Evolutionary conservation across 371 early-diverging fungal genomes (phyloP), one percentile per base, ranked within the genome.

Genomic region (Rhizopus microsporus): DNA sequence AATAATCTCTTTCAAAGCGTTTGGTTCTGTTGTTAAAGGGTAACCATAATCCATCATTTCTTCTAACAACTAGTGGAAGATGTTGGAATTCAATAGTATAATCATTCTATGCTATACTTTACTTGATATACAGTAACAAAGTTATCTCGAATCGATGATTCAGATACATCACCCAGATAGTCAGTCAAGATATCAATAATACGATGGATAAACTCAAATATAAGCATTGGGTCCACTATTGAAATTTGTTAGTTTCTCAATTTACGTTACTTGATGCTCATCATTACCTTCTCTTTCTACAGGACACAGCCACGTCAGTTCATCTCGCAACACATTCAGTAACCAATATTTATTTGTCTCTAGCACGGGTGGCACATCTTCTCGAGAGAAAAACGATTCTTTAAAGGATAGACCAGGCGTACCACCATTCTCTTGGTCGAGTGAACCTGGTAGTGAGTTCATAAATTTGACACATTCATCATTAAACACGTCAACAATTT

Each of bases 41-140:
- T 81, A 86, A 5, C 95, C 95, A 70, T 93, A 87, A 75, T 97
- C 97, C 60, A 95, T 83, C 88, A 94, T 90, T 72, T 95, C 95
- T 50, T 94, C 93, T 63, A 97, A 77, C 29, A 97, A 75, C 86
- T 88, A 59, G 7, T 10, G 8, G 17, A 16, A 46, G 4, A 43
- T 33, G 35, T 30, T 37, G 10, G 23, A 23, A 23, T 23, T 23
- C 23, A 23, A 48, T 31, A 15, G n/a, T 23, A 45, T 45, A 8
- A 29, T 10, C 23, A 60, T 7, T 59, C 40, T 33, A 23, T 23
- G 23, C 23, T 23, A 23, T 2, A 23, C 23, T 23, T 16, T 74
- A 88, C 88, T 81, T 94, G 92, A 65, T 93, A 93, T 4, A 95
- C 90, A 4, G 89, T 90, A n/a, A 89, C 89, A 85, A 94, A 95